Evolutionary conservation across 78 protist genomes (phyloP).

Genomic region (Dictyostelium capitatum): DNA sequence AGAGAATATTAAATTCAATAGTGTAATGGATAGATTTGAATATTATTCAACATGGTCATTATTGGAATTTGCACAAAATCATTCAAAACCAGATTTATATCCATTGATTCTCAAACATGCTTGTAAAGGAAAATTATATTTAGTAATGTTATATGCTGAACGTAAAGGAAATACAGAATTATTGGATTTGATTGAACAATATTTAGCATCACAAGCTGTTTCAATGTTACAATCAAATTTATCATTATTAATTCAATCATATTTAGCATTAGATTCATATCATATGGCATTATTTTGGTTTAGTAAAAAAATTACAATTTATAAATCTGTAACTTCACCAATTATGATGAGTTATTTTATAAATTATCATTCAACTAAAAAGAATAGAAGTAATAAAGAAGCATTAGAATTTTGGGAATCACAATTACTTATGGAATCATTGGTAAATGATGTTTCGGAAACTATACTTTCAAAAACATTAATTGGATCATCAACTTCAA

Average conservation of each 20-base stretch:
- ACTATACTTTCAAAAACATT: too few species aligned
- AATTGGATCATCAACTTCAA: not conserved
- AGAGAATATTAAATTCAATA: too few species aligned
- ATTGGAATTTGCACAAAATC: conserved; percentile 12
- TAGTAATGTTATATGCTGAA: not conserved
- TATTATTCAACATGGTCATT: not conserved
- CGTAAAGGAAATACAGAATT: not conserved
- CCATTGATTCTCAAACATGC: not conserved
- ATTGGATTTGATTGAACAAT: not conserved
- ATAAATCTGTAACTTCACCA: not conserved
- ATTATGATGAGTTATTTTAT: not conserved
- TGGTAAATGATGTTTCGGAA: too few species aligned
- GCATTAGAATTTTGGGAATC: too few species aligned
- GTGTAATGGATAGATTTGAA: too few species aligned
- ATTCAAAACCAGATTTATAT: not conserved
- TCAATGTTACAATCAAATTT: not conserved
- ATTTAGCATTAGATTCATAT: not conserved
- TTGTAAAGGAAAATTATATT: not conserved
- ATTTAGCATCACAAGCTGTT: not conserved
- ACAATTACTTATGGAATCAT: too few species aligned
- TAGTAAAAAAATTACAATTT: not conserved
- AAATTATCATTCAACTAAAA: too few species aligned
- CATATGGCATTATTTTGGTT: conserved; percentile 12
- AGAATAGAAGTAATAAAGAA: too few species aligned
- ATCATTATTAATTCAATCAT: not conserved